phyloP scores from a whole-genome alignment of 139 green algal genomes.

The Volvox africanus region DNA sequence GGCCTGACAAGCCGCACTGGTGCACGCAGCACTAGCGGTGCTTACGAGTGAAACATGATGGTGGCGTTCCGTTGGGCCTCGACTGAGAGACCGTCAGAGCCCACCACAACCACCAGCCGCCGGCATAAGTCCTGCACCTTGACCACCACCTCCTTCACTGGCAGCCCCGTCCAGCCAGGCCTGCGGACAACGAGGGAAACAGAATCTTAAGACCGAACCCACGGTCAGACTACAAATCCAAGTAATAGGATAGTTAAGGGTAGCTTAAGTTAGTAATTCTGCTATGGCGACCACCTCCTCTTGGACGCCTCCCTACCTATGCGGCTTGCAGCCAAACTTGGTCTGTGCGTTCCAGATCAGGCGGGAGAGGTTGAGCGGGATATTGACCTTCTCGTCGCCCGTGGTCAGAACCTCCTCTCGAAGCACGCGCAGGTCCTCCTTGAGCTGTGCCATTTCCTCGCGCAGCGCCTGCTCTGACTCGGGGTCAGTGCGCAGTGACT shows the following conservation, averaged over 20 bases:
- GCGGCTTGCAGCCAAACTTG: constrained; percentile 74
- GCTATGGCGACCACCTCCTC: too few species aligned
- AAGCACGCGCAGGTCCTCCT: constrained; percentile 84
- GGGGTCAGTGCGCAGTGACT: constrained; percentile 71
- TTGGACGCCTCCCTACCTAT: background rate
- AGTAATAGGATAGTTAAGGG: too few species aligned
- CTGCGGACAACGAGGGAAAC: background rate
- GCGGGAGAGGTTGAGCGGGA: constrained; percentile 94
- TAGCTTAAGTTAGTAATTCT: too few species aligned
- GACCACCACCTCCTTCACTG: constrained; percentile 31
- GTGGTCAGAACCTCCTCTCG: constrained; percentile 83
- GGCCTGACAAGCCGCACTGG: background rate
- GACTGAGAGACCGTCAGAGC: constrained; percentile 82
- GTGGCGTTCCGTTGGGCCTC: constrained; percentile 98
- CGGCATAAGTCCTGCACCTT: constrained; percentile 73
- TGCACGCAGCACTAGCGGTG: background rate
- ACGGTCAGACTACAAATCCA: too few species aligned
- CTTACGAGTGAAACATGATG: constrained; percentile 86
- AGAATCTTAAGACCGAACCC: too few species aligned
- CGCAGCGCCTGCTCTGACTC: constrained; percentile 56
- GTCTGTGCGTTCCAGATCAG: constrained; percentile 97
- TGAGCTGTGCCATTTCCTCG: constrained; percentile 43
- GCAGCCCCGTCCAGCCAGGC: constrained; percentile 37
- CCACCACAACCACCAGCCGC: constrained; percentile 88
- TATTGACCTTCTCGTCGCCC: constrained; percentile 85